Evolutionary conservation across 805 yeast genomes (phyloP), one percentile per base, ranked within the genome.

Genomic region (Nakazawaea pomicola): DNA sequence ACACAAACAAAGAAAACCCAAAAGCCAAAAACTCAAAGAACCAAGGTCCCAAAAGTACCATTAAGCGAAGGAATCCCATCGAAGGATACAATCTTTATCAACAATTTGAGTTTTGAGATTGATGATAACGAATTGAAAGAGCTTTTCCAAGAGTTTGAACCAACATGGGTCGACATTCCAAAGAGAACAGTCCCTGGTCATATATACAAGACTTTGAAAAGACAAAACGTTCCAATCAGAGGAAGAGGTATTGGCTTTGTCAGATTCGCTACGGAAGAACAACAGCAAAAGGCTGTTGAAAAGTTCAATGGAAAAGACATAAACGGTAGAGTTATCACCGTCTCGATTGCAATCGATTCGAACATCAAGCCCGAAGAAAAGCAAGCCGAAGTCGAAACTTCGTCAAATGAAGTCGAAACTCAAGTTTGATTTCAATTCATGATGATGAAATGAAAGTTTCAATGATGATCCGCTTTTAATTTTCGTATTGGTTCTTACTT

Each of bases 321-420:
- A 50, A 76, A 76, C 46, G 95, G 83, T 38, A 75, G 85, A 58
- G 69, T 68, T 37, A 64, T 89, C 44, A 64, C 72, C 34, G 87
- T 83, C 45, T 82, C 80, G 49, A 73, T 81, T 51, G 96, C 96
- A 16, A 73, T 84, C 47, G 86, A 81, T 53, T 67, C 80, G 9
- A 65, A 70, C 48, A 43, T 33, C 34, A 25, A 35, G 15, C 31
- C 32, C 4, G 38, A 23, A 23, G 10, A 33, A 14, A 15, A 33
- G 29, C 20, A 20, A 38, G 24, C n/a, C 3, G 30, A 17, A 23
- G 18, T 21, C 23, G 30, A 19, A 30, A 29, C 25, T 21, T 18
- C 19, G 12, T 10, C 10, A 3, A n/a, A n/a, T n/a, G n/a, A n/a
- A n/a, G n/a, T n/a, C n/a, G n/a, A n/a, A n/a, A n/a, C n/a, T n/a